Evolutionary conservation across 805 yeast genomes (phyloP).

Genomic region (Pichia cephalocereana): DNA sequence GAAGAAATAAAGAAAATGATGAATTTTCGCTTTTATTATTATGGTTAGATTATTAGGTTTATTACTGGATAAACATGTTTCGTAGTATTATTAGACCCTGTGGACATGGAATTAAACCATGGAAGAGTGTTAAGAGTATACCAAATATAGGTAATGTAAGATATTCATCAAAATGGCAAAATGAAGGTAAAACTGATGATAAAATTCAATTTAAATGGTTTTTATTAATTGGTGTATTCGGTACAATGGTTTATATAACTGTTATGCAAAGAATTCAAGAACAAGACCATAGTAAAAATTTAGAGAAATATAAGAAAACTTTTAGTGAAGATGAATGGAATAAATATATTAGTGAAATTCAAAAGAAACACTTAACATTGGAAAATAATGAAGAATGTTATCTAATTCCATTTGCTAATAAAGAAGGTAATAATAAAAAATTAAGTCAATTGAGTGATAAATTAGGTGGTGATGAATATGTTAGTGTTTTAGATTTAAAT

Average conservation of each 20-base stretch:
- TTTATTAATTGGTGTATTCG: constrained; percentile 32
- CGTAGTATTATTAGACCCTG: too few species aligned
- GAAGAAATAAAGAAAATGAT: neutral
- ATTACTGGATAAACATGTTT: too few species aligned
- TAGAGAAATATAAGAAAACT: constrained; percentile 28
- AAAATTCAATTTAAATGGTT: constrained; percentile 14
- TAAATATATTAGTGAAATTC: constrained; percentile 27
- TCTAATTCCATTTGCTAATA: constrained; percentile 20
- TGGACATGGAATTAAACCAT: too few species aligned
- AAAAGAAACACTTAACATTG: constrained; percentile 23
- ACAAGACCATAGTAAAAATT: constrained; percentile 24
- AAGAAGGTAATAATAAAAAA: constrained; percentile 2
- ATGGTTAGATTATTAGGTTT: too few species aligned
- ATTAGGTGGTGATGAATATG: constrained; percentile 13
- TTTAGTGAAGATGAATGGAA: constrained; percentile 43
- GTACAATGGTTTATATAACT: constrained; percentile 32
- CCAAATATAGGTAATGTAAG: neutral
- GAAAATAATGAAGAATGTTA: constrained; percentile 20
- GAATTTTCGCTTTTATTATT: neutral
- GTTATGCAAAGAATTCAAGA: constrained; percentile 24
- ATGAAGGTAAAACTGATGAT: constrained; percentile 9
- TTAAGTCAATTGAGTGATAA: constrained; percentile 8
- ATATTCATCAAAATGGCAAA: constrained; percentile 2
- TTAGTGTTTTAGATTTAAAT: constrained; percentile 42
- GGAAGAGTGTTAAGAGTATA: neutral